Percentiles rank a stretch among this genome's conserved stretches.
Conservation (phyloP, 257 asterid species). For the Penstemon eatonii region DNA sequence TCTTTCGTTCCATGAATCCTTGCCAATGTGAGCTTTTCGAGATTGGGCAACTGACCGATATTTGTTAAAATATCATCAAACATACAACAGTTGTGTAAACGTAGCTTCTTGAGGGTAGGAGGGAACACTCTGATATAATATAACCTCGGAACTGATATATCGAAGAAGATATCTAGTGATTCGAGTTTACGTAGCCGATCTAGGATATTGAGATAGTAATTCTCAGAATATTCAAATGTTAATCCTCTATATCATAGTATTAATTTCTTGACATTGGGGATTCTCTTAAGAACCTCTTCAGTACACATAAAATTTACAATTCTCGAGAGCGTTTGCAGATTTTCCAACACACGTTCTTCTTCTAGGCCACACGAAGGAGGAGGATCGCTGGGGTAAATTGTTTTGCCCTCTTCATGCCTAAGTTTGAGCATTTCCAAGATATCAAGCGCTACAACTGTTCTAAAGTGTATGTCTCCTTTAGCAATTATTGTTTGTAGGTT, state of each 20-base stretch:
- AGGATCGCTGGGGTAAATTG: neutral
- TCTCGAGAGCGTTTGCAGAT: neutral
- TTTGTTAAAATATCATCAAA: slow-evolving; percentile 21
- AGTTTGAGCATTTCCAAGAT: neutral
- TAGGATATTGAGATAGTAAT: neutral
- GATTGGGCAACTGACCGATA: slow-evolving; percentile 25
- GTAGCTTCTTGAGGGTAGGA: slow-evolving; percentile 22
- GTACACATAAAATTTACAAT: neutral
- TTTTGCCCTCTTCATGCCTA: neutral
- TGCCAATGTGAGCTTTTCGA: slow-evolving; percentile 11
- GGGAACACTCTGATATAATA: slow-evolving; percentile 11
- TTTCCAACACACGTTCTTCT: neutral
- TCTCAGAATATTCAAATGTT: neutral
- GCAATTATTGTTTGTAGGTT: neutral
- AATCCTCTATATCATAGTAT: neutral
- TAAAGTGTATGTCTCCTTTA: neutral
- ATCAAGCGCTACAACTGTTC: neutral
- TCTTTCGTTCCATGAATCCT: neutral
- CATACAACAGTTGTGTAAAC: neutral
- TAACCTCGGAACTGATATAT: neutral
- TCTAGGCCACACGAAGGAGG: too few species aligned
- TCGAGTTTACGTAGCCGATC: slow-evolving; percentile 12
- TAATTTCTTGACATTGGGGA: neutral
- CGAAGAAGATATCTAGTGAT: neutral
- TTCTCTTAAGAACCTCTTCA: neutral